Evolutionary conservation across 176 grass and related monocot species (phyloP).

Genomic region (Hordeum marinum): DNA sequence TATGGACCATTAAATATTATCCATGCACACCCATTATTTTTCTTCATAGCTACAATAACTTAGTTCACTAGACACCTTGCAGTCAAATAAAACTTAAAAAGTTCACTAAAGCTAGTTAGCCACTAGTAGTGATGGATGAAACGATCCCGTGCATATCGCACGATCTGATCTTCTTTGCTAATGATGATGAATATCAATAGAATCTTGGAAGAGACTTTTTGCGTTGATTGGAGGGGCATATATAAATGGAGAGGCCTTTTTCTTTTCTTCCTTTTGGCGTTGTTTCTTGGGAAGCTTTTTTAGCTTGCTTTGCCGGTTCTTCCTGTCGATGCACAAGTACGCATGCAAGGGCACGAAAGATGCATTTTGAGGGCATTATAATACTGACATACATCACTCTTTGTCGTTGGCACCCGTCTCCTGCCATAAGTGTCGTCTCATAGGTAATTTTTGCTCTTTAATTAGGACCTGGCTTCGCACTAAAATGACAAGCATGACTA

Average conservation of each 20-base stretch:
- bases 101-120: not conserved
- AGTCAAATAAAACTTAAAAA: not conserved
- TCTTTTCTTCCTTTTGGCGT: not conserved
- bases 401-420: not conserved
- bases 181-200: slow-evolving; percentile 37
- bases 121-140: not conserved
- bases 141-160: not conserved
- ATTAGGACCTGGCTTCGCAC: not conserved
- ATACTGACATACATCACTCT: not conserved
- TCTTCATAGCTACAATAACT: not conserved
- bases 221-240: slow-evolving; percentile 25
- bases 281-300: slow-evolving; percentile 7
- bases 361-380: not conserved
- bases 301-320: slow-evolving; percentile 9
- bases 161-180: slow-evolving; percentile 23
- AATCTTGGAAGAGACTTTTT: slow-evolving; percentile 24
- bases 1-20: not conserved
- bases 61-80: not conserved
- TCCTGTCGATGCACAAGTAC: slow-evolving; percentile 41
- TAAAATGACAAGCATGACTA: not conserved
- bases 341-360: not conserved
- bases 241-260: slow-evolving; percentile 15
- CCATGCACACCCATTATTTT: not conserved
- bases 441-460: not conserved
- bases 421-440: not conserved